Conservation (phyloP, 2,329 filamentous ascomycete species). For the Aspergillus piperis region DNA sequence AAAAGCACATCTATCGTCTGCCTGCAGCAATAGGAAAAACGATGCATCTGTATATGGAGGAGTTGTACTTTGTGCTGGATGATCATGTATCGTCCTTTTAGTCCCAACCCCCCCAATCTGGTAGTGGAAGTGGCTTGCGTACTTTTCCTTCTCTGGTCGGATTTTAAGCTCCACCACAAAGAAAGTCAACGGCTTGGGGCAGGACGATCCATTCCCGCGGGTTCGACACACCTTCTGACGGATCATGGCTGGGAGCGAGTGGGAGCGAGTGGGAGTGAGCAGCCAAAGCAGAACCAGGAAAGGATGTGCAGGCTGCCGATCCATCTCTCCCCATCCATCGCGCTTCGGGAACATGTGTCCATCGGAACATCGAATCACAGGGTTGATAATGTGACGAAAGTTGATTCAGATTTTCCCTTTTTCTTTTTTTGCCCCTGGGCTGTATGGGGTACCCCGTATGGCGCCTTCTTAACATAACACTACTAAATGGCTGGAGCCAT, state of each 20-base stretch:
- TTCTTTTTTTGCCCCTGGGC: neutral
- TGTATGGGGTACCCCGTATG: constrained; percentile 8
- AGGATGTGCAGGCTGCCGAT: constrained; percentile 30
- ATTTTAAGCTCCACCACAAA: constrained; percentile 11
- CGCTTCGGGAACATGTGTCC: constrained; percentile 14
- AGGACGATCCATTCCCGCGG: constrained; percentile 33
- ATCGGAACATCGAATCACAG: constrained; percentile 15
- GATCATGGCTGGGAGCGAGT: constrained; percentile 18
- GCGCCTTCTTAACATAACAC: neutral
- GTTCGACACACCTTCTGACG: constrained; percentile 29
- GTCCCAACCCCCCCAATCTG: neutral
- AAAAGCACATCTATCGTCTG: neutral
- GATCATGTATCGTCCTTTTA: neutral
- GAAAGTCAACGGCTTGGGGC: constrained; percentile 21
- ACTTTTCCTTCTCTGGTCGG: constrained; percentile 4
- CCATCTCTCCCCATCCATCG: constrained; percentile 10
- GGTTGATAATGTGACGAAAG: constrained; percentile 7
- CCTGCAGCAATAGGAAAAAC: neutral
- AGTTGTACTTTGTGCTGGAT: neutral
- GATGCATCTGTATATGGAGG: neutral
- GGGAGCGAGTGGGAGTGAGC: constrained; percentile 11
- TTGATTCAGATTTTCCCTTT: constrained; percentile 9
- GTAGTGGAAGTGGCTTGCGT: constrained; percentile 2
- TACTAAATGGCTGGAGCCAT: constrained; percentile 3
- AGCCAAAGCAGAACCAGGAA: constrained; percentile 27